These are phyloP conservation scores for Colletotrichum sojae DNA, from an alignment of 2,329 filamentous ascomycete species.

Conservation along the genomic window DNA sequence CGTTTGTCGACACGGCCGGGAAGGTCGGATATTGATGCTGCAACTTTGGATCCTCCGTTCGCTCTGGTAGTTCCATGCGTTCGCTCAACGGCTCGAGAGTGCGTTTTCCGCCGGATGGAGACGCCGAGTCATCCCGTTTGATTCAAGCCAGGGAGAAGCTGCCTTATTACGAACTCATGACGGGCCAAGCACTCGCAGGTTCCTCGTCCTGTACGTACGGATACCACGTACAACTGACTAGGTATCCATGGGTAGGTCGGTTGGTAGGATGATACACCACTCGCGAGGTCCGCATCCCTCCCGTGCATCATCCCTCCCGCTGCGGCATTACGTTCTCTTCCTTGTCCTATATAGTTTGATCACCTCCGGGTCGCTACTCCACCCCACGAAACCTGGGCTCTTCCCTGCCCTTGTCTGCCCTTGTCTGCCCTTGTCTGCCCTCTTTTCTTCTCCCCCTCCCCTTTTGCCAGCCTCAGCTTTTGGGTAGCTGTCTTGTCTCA, in stretches of 20 bases:
- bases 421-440: constrained; percentile 35
- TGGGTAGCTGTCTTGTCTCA: constrained; percentile 26
- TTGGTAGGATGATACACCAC: constrained; percentile 1
- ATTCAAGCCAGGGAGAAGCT: background rate
- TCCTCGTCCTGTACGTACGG: constrained; percentile 23
- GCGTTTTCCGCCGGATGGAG: no score
- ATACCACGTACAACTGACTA: no score
- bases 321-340: constrained; percentile 35
- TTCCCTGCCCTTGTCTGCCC: constrained; percentile 35
- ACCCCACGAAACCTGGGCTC: constrained; percentile 24
- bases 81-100: background rate
- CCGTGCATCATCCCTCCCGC: constrained; percentile 31
- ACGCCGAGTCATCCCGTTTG: background rate
- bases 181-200: constrained; percentile 18
- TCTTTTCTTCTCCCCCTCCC: constrained; percentile 15
- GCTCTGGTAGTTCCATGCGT: background rate
- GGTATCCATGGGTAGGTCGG: no score
- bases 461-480: constrained; percentile 35
- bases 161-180: constrained; percentile 20
- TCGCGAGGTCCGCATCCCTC: constrained; percentile 16
- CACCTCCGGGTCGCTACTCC: constrained; percentile 31
- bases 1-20: background rate
- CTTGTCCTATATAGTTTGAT: constrained; percentile 41
- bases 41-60: background rate
- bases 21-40: background rate